Evolutionary conservation across 257 asterid genomes (phyloP), one percentile per base, ranked within the genome.

Genomic region (Ehretia macrophylla): DNA sequence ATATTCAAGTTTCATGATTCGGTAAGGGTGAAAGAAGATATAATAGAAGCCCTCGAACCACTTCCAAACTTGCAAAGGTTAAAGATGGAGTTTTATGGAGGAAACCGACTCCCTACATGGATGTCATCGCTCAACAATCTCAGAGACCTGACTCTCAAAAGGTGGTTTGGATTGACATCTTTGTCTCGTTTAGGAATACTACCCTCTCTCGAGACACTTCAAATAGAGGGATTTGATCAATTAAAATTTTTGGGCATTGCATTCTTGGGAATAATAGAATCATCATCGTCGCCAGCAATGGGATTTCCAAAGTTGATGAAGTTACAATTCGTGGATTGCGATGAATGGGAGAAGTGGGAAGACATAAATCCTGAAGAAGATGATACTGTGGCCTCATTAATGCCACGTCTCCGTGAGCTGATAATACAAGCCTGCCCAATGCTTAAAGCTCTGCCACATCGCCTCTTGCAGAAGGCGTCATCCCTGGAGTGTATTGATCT

Each of bases 381-480:
- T 16, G 48, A 60, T 32, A 11, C 27, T 16, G 4, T 0, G 1
- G 16, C 47, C 44, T 27, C n/a, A 3, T 14, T 60, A n/a, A 27
- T 60, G 56, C 65, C 65, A 32, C 32, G 11, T 23, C 27, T 60
- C 14, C 8, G n/a, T 55, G 23, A 22, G 40, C 65, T 60, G 32
- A 3, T 22, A 35, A 35, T 60, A 14, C 0, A 5, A 3, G n/a
- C 27, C 14, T 60, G 65, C 42, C 16, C 17, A 11, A 47, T 14
- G 1, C 22, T 60, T 10, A 10, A 60, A 8, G 14, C 13, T 12
- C 40, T 47, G 17, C 65, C 56, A 6, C 16, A 27, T 32, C 56
- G 10, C 46, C 35, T 60, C 46, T 20, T 47, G 5, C 10, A n/a
- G 12, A 50, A 60, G 27, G 46, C 21, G 14, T 10, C 42, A 46